These are phyloP conservation scores for Sicyos edulis DNA, from an alignment of 306 rosid species.

Conservation along the genomic window DNA sequence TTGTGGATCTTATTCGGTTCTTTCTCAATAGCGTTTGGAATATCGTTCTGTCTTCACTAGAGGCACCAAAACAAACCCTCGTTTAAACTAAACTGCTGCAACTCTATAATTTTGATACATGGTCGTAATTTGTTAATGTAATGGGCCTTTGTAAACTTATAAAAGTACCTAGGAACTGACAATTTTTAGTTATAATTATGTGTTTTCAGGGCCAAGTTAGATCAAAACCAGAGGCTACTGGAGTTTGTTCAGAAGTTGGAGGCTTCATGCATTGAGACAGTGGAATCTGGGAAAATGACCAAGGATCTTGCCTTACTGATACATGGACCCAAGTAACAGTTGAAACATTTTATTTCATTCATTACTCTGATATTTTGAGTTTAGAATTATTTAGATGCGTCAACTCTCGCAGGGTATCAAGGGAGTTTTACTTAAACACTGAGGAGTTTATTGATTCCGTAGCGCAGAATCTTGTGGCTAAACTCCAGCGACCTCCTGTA, in stretches of 20 bases:
- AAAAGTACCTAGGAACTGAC: constrained; percentile 3
- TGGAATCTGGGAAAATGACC: constrained; percentile 91
- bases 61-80: constrained; percentile 3
- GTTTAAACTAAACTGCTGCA: background rate
- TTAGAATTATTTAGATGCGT: background rate
- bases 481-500: constrained; percentile 43
- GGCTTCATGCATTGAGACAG: constrained; percentile 79
- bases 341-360: constrained; percentile 22
- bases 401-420: constrained; percentile 54
- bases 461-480: constrained; percentile 51
- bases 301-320: constrained; percentile 87
- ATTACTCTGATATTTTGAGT: background rate
- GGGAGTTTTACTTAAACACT: constrained; percentile 72
- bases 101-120: constrained; percentile 1
- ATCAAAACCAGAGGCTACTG: constrained; percentile 54
- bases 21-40: background rate
- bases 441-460: constrained; percentile 83
- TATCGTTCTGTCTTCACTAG: background rate
- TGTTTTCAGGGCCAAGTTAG: constrained; percentile 68
- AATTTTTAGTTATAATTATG: background rate
- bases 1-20: background rate
- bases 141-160: background rate
- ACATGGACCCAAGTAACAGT: constrained; percentile 74
- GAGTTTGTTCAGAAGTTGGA: constrained; percentile 82
- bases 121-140: no score